These are phyloP conservation scores for Carex myosuroides DNA, from an alignment of 176 grass and related monocot genomes.

Conservation along the genomic window DNA sequence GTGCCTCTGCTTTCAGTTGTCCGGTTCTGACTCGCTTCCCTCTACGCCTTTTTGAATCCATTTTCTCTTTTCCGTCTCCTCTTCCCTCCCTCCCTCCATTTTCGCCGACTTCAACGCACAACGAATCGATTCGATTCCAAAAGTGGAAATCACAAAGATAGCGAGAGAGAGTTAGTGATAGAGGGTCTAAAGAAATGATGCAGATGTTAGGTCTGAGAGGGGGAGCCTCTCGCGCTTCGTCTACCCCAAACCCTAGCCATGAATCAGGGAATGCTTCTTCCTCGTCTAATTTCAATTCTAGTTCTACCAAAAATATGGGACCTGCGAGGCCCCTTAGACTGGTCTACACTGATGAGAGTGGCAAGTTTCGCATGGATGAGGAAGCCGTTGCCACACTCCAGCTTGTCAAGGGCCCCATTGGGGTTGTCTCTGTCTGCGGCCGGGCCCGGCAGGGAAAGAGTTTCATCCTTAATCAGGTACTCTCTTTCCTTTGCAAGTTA, in stretches of 20 bases:
- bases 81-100: not conserved
- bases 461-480: slow-evolving; percentile 97
- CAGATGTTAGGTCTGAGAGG: slow-evolving; percentile 59
- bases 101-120: not conserved
- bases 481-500: not conserved
- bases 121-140: not conserved
- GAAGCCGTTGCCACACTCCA: slow-evolving; percentile 78
- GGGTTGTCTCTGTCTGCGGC: slow-evolving; percentile 87
- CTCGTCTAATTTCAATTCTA: slow-evolving; percentile 8
- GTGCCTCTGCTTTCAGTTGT: not conserved
- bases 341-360: slow-evolving; percentile 82
- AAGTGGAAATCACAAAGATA: not conserved
- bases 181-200: slow-evolving; percentile 36
- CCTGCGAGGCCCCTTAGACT: slow-evolving; percentile 59
- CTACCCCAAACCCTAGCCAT: slow-evolving; percentile 19
- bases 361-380: slow-evolving; percentile 86
- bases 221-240: slow-evolving; percentile 8
- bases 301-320: not conserved
- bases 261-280: slow-evolving; percentile 6
- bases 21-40: not conserved
- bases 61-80: not conserved
- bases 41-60: slow-evolving; percentile 38
- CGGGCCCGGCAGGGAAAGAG: slow-evolving; percentile 96
- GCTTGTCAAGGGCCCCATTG: slow-evolving; percentile 85
- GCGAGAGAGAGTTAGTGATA: not conserved